phyloP scores from a whole-genome alignment of 1,139 yeast species.

The Williopsis jadinii region DNA sequence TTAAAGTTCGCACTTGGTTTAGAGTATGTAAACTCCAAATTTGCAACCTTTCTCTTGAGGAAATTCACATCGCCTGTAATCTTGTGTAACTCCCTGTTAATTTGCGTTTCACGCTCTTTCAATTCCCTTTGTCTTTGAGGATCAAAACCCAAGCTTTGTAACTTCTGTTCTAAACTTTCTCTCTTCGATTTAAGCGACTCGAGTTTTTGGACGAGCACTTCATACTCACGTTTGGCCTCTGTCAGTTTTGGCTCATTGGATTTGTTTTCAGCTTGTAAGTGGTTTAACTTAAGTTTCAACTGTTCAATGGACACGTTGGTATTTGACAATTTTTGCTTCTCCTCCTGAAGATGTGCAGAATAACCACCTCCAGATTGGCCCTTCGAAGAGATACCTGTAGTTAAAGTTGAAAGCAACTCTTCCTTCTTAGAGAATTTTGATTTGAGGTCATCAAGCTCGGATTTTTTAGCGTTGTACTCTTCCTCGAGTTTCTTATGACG shows the following conservation, averaged over 20 bases:
- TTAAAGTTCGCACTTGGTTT: slow-evolving; percentile 59
- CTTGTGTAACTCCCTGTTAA: slow-evolving; percentile 33
- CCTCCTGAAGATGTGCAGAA: slow-evolving; percentile 61
- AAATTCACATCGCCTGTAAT: slow-evolving; percentile 47
- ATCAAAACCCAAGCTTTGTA: slow-evolving; percentile 56
- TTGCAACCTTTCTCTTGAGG: slow-evolving; percentile 59
- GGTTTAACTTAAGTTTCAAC: slow-evolving; percentile 50
- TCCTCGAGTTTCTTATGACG: slow-evolving; percentile 27
- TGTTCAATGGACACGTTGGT: slow-evolving; percentile 55
- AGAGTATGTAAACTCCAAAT: slow-evolving; percentile 69
- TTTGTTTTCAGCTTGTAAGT: slow-evolving; percentile 46
- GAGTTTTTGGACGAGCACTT: slow-evolving; percentile 36
- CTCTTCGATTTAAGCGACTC: slow-evolving; percentile 36
- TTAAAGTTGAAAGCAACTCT: slow-evolving; percentile 72
- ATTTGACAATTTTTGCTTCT: slow-evolving; percentile 49
- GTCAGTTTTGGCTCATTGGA: slow-evolving; percentile 46
- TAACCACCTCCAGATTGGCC: slow-evolving; percentile 82
- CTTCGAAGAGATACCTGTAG: slow-evolving; percentile 85
- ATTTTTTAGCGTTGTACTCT: slow-evolving; percentile 39
- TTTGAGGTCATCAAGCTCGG: slow-evolving; percentile 37
- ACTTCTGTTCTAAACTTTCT: slow-evolving; percentile 33
- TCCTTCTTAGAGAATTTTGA: slow-evolving; percentile 56
- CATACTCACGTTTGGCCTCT: slow-evolving; percentile 50
- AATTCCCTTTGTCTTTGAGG: slow-evolving; percentile 40
- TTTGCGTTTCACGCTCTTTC: slow-evolving; percentile 34